A percentile compares a stretch with the other conserved stretches of the same genome.
Evolutionary conservation across 768 basidiomycete species (phyloP).

Genomic region (Auricularia cornea): DNA sequence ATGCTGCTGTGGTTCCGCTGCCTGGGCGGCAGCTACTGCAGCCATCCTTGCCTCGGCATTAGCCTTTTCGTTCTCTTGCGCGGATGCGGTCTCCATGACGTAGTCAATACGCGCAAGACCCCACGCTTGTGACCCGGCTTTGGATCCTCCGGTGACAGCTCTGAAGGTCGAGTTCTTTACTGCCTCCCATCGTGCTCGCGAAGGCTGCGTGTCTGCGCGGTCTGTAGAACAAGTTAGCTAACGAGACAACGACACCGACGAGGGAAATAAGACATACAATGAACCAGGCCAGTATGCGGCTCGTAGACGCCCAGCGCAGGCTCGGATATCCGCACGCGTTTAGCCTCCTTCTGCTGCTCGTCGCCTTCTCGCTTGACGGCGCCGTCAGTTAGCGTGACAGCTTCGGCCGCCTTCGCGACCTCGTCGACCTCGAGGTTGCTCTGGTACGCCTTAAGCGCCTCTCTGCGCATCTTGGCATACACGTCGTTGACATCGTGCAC

Average conservation of each 20-base stretch:
- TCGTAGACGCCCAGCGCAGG: constrained; percentile 61
- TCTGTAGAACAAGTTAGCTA: constrained; percentile 34
- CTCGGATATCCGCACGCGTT: constrained; percentile 15
- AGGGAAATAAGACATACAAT: constrained; percentile 43
- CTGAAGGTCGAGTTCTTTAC: constrained; percentile 33
- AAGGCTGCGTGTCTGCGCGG: constrained; percentile 71
- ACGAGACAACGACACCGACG: constrained; percentile 1
- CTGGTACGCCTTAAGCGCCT: constrained; percentile 44
- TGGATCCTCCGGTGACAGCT: constrained; percentile 56
- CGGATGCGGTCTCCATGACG: constrained; percentile 27
- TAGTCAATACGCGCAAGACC: constrained; percentile 70
- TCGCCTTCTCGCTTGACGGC: constrained; percentile 13
- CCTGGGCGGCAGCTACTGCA: neutral
- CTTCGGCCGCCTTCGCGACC: constrained; percentile 1
- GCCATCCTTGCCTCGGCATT: neutral
- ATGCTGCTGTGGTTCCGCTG: neutral
- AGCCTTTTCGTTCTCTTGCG: constrained; percentile 11
- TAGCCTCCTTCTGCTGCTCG: constrained; percentile 21
- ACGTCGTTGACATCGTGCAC: constrained; percentile 12
- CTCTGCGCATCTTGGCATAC: constrained; percentile 51
- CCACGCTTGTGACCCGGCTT: constrained; percentile 75
- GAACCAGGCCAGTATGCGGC: constrained; percentile 65
- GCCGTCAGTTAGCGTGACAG: neutral
- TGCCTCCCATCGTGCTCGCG: constrained; percentile 49
- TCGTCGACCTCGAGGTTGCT: constrained; percentile 28